A percentile compares a stretch with the other conserved stretches of the same genome.
Conservation (phyloP, 1,139 yeast species). For the Suhomyces choctaworum region DNA sequence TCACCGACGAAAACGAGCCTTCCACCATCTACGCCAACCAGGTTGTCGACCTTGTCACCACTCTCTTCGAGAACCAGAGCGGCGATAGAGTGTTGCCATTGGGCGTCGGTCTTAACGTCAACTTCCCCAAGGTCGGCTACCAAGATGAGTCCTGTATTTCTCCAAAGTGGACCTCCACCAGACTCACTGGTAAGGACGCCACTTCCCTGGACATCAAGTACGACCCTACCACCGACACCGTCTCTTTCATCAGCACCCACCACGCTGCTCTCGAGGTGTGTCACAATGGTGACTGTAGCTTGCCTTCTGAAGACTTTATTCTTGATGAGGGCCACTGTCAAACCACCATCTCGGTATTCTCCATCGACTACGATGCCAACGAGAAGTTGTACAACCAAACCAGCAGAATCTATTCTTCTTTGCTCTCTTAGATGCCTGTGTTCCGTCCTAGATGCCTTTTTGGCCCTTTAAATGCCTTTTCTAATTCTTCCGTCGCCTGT, state of each 20-base stretch:
- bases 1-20: conserved; percentile 32
- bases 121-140: conserved; percentile 46
- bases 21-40: conserved; percentile 44
- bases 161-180: conserved; percentile 40
- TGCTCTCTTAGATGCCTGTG: background rate
- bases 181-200: conserved; percentile 41
- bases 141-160: conserved; percentile 34
- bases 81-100: conserved; percentile 39
- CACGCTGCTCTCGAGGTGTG: conserved; percentile 27
- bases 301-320: conserved; percentile 35
- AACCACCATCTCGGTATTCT: conserved; percentile 39
- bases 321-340: conserved; percentile 29
- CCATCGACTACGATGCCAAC: conserved; percentile 45
- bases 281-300: conserved; percentile 36
- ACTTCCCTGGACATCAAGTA: conserved; percentile 29
- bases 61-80: conserved; percentile 35
- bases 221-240: conserved; percentile 33
- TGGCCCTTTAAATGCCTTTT: too few relatives aligned
- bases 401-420: too few relatives aligned
- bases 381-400: conserved; percentile 24
- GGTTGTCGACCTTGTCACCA: conserved; percentile 39
- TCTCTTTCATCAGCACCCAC: conserved; percentile 18
- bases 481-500: background rate
- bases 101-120: conserved; percentile 49
- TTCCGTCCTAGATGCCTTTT: background rate